Conservation (phyloP, 371 early-diverging fungal species). For the Nematocida sp. region DNA sequence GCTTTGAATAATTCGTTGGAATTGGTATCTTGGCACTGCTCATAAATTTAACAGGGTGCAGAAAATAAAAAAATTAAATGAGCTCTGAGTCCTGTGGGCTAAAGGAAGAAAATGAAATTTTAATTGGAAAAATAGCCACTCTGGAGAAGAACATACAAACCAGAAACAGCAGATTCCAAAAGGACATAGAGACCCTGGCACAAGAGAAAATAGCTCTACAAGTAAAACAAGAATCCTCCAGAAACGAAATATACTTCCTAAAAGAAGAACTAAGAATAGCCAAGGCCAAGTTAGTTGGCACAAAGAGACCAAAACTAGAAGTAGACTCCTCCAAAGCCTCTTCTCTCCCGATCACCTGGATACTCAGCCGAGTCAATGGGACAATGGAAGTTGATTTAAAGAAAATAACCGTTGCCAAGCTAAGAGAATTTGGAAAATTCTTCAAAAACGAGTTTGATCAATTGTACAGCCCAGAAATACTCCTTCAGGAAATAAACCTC, state of each 20-base stretch:
- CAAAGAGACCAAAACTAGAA: too few species aligned
- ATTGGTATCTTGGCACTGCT: constrained; percentile 52
- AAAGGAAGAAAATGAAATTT: not conserved
- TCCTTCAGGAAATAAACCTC: constrained; percentile 5
- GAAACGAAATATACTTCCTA: not conserved
- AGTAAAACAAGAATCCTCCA: not conserved
- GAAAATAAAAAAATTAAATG: constrained; percentile 34
- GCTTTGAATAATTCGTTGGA: constrained; percentile 60
- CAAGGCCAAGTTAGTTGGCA: constrained; percentile 1
- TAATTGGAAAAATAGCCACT: constrained; percentile 1
- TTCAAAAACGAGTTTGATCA: constrained; percentile 45
- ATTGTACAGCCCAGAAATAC: constrained; percentile 2
- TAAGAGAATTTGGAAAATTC: constrained; percentile 41
- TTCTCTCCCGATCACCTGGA: constrained; percentile 22
- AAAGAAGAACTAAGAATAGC: constrained; percentile 19
- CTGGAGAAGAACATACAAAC: not conserved
- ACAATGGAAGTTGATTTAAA: constrained; percentile 1
- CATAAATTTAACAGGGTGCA: constrained; percentile 49
- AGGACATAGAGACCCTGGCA: not conserved
- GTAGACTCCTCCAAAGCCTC: too few species aligned
- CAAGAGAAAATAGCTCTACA: not conserved
- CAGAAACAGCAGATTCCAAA: too few species aligned
- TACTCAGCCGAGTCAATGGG: constrained; percentile 6
- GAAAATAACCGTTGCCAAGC: not conserved
- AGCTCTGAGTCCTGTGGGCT: not conserved